Percentiles rank a stretch among this genome's conserved stretches.
These are phyloP conservation scores for Russula earlei DNA, from an alignment of 768 basidiomycete genomes.

Conservation along the genomic window DNA sequence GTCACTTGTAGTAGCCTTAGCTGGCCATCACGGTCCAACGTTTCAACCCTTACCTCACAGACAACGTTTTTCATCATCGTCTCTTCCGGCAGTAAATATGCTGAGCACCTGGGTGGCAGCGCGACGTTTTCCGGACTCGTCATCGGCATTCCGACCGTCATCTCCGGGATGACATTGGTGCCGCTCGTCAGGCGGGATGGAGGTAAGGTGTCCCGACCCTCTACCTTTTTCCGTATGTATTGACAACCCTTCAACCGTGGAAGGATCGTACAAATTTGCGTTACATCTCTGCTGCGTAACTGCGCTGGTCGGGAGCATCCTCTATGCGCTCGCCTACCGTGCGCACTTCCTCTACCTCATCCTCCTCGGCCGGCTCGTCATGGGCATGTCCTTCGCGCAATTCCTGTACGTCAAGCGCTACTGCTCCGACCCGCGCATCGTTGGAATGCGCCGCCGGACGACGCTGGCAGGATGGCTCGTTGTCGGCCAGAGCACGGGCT, in stretches of 20 bases:
- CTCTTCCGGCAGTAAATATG: conserved; percentile 55
- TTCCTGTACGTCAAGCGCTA: conserved; percentile 65
- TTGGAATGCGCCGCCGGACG: conserved; percentile 53
- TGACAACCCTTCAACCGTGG: background rate
- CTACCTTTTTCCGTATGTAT: background rate
- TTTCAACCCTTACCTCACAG: conserved; percentile 27
- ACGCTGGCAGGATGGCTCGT: conserved; percentile 55
- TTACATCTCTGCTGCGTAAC: conserved; percentile 46
- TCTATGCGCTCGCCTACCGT: conserved; percentile 53
- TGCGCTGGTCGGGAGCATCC: conserved; percentile 45
- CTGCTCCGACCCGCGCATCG: conserved; percentile 59
- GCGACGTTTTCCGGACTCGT: conserved; percentile 61
- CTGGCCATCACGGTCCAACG: background rate
- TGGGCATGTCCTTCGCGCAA: conserved; percentile 48
- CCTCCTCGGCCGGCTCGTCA: conserved; percentile 58
- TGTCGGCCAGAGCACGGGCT: conserved; percentile 51
- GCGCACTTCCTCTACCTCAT: conserved; percentile 57
- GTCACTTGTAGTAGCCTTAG: background rate
- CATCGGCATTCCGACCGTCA: conserved; percentile 57
- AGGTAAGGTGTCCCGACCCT: conserved; percentile 30
- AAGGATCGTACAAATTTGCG: conserved; percentile 47
- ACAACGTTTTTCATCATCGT: conserved; percentile 62
- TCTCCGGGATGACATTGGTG: conserved; percentile 49
- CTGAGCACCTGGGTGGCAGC: conserved; percentile 52
- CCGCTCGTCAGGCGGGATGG: conserved; percentile 46